phyloP scores from a whole-genome alignment of 139 green algal species.

The Edaphochlamys debaryana region DNA sequence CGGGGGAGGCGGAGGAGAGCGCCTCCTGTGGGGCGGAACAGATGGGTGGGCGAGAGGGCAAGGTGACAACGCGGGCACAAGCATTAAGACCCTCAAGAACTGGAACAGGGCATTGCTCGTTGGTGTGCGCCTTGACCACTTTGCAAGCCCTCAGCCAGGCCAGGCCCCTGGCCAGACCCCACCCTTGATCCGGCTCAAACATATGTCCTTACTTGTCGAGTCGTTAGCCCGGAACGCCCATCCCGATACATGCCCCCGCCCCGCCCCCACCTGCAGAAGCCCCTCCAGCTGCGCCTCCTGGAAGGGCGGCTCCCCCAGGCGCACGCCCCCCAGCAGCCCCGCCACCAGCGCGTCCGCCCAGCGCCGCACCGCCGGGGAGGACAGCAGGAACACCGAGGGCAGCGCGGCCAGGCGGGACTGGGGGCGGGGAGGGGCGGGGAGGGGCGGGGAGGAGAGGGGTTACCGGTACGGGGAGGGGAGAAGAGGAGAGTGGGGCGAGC shows the following conservation, averaged over 20 bases:
- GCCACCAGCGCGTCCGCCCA: constrained; percentile 27
- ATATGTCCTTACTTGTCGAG: too few species aligned
- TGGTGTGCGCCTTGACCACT: too few species aligned
- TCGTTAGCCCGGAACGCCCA: too few species aligned
- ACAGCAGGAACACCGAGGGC: constrained; percentile 29
- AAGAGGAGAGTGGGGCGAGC: not conserved
- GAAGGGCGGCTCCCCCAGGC: constrained; percentile 28
- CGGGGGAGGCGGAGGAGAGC: not conserved
- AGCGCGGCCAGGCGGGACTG: constrained; percentile 28
- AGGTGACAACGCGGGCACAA: too few species aligned
- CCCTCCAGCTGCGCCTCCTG: constrained; percentile 27
- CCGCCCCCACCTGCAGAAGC: constrained; percentile 6
- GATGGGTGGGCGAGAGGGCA: not conserved
- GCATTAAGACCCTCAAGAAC: too few species aligned
- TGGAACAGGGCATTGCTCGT: too few species aligned
- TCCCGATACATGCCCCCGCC: too few species aligned
- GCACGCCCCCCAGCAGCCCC: constrained; percentile 18
- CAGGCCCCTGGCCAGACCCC: too few species aligned
- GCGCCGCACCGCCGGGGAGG: constrained; percentile 13
- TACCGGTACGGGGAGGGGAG: not conserved
- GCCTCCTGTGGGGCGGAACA: not conserved
- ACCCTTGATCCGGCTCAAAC: too few species aligned
- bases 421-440: too few species aligned
- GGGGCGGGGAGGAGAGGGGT: too few species aligned
- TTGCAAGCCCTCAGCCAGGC: too few species aligned